Percentiles rank a stretch among this genome's conserved stretches.
These are phyloP conservation scores for Euptelea pleiosperma DNA, from an alignment of 164 flowering plant genomes.

Conservation along the genomic window DNA sequence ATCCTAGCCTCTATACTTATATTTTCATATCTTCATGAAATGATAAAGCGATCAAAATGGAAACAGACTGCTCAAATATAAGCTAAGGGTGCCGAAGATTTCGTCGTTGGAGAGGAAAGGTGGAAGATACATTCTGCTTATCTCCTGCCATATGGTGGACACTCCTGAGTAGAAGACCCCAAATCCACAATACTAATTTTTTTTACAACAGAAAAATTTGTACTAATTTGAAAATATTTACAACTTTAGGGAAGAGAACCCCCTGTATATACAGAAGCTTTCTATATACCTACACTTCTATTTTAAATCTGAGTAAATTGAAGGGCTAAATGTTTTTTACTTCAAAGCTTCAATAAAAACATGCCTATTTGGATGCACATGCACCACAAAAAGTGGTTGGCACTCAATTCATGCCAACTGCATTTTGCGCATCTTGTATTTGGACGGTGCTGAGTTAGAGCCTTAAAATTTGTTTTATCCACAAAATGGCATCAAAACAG, in stretches of 20 bases:
- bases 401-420: neutral
- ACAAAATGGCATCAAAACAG: neutral
- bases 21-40: constrained; percentile 1
- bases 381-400: neutral
- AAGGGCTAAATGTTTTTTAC: neutral
- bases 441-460: neutral
- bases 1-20: neutral
- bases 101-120: too few species aligned
- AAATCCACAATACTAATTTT: too few species aligned
- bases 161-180: too few species aligned
- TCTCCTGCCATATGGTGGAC: too few species aligned
- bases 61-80: neutral
- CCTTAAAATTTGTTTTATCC: neutral
- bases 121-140: too few species aligned
- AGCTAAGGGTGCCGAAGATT: too few species aligned
- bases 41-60: neutral
- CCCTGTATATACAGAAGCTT: too few species aligned
- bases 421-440: neutral
- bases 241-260: too few species aligned
- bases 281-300: too few species aligned
- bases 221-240: too few species aligned
- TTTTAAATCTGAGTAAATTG: too few species aligned
- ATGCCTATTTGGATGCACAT: neutral
- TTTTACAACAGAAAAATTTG: too few species aligned
- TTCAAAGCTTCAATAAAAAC: neutral